These are phyloP conservation scores for rapeseed (Brassica napus) DNA, from an alignment of 345 rosid species.

Conservation along the genomic window DNA sequence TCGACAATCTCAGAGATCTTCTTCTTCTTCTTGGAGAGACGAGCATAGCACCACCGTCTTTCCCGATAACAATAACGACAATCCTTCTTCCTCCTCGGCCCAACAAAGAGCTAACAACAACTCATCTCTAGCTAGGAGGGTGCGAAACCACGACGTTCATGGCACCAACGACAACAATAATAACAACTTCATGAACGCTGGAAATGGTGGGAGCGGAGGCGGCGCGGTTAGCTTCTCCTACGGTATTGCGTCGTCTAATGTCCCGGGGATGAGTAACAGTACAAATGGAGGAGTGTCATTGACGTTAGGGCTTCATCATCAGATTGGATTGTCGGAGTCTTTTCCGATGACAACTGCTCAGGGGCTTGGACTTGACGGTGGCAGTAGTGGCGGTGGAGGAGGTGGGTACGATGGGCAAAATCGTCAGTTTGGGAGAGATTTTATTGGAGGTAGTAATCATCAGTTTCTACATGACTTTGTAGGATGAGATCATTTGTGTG, in stretches of 20 bases:
- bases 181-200: conserved; percentile 41
- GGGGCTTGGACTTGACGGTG: conserved; percentile 61
- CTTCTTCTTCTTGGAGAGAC: conserved; percentile 56
- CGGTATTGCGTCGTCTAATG: conserved; percentile 40
- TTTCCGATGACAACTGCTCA: conserved; percentile 68
- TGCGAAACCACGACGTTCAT: conserved; percentile 47
- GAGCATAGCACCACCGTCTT: conserved; percentile 43
- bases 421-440: conserved; percentile 67
- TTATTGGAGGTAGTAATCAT: conserved; percentile 58
- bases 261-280: conserved; percentile 44
- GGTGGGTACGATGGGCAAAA: conserved; percentile 61
- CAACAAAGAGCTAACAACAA: conserved; percentile 31
- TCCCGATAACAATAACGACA: conserved; percentile 35
- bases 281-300: conserved; percentile 61
- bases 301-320: conserved; percentile 86
- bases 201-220: conserved; percentile 40
- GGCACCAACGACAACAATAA: conserved; percentile 21
- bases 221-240: conserved; percentile 44
- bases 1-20: conserved; percentile 57
- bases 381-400: conserved; percentile 47
- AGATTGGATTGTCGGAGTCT: conserved; percentile 69
- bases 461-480: conserved; percentile 93
- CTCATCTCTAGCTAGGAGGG: conserved; percentile 46
- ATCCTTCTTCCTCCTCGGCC: conserved; percentile 26
- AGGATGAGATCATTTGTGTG: conserved; percentile 51